Evolutionary conservation across 1,284 basidiomycete species (phyloP), one percentile per base, ranked within the genome.

Genomic region (Trichosporon sp.): DNA sequence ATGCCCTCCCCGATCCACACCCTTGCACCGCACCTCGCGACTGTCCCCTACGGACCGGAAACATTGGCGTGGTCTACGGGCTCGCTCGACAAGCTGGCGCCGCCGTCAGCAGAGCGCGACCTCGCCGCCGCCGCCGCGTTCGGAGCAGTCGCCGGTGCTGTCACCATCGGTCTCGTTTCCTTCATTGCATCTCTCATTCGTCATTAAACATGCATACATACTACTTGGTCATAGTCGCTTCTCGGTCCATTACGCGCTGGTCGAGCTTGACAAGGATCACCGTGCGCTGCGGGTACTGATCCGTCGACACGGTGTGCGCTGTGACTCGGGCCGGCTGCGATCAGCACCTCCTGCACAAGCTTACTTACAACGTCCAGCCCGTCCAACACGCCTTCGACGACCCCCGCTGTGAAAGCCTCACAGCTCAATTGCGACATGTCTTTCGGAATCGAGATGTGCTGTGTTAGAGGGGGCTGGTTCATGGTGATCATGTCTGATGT

Each of bases 361-460:
- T 2, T 1, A 9, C 95, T 82, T 78, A 98, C 95, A 75, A 99
- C 95, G 67, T 95, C 93, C 23, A 98, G 86, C 0, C 95, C 95
- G 80, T 99, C 96, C 69, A 99, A 86, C 3, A 98, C 93, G 7
- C 95, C 96, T 84, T 99, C 97, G 3, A 99, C 95, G 68, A 99
- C 91, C 0, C 97, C 96, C 5, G 96, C 96, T 0, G 95, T 95
- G 79, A 97, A 92, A 0, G 96, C 98, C 42, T 95, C 98, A 78
- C 95, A 98, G 76, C 91, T 95, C 44, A 99, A 87, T 76, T 93
- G 91, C 72, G 89, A 91, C 89, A 99, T 91, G 78, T 99, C 97
- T 75, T 90, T 90, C 6, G 96, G 97, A 27, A 98, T 91, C 21
- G 93, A 94, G 72, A 99, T 94, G 75, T 92, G 87, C 73, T 92